Conservation (phyloP, 352 stramenopile species). For the Phytophthora syringae region DNA sequence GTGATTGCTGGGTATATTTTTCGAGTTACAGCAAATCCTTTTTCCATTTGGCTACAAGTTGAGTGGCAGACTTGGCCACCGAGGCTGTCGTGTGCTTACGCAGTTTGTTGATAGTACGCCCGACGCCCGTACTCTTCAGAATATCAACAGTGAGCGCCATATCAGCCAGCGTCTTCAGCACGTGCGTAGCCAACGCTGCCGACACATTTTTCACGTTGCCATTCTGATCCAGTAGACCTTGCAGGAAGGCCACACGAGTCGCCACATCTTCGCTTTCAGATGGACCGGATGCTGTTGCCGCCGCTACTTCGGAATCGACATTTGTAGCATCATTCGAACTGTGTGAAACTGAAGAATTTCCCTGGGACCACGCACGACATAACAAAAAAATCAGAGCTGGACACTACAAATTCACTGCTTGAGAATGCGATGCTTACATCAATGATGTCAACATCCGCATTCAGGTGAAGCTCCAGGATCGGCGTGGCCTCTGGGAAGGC, state of each 20-base stretch:
- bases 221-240: conserved; percentile 77
- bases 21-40: conserved; percentile 72
- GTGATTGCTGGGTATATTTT: neutral
- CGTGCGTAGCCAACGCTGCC: conserved; percentile 66
- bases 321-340: conserved; percentile 1
- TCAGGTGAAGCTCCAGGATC: conserved; percentile 69
- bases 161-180: conserved; percentile 68
- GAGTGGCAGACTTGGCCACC: conserved; percentile 69
- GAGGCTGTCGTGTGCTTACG: conserved; percentile 72
- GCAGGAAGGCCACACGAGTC: conserved; percentile 72
- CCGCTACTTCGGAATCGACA: conserved; percentile 27
- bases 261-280: conserved; percentile 58
- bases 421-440: conserved; percentile 19
- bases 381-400: conserved; percentile 17
- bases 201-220: conserved; percentile 80
- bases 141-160: conserved; percentile 86
- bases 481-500: conserved; percentile 56
- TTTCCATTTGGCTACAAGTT: conserved; percentile 88
- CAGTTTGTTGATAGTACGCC: conserved; percentile 88
- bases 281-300: conserved; percentile 21
- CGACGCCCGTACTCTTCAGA: conserved; percentile 82
- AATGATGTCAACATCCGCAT: conserved; percentile 49
- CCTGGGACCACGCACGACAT: conserved; percentile 1
- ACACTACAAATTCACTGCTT: neutral
- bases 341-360: neutral